Base-by-base conservation (phyloP, 2,329 filamentous ascomycete species). In the Trichoderma simmonsii region DNA sequence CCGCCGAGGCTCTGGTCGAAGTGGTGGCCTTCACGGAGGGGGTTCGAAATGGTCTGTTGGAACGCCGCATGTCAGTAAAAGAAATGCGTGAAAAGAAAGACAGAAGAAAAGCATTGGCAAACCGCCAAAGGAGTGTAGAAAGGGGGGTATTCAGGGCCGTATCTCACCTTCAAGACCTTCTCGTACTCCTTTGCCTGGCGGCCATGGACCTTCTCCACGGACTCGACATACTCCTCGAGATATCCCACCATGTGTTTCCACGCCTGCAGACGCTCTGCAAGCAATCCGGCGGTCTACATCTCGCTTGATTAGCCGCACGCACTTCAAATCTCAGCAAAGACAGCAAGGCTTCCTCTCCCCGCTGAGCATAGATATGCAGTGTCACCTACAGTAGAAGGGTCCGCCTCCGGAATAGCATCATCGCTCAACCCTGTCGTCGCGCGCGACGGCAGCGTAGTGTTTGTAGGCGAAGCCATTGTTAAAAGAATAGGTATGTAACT, bases 201-300 rank as follows among this genome's bases (percentile, higher is more conserved):
- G 79, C 91, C 92, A 79, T 98, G 92, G 72, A 93, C 86, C 86
- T 95, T 98, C 82, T 97, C 94, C 4, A 94, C 93, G 7, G 92
- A 91, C 34, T 85, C 85, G 78, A 98, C 87, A 81, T 98, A 99
- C 66, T 97, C 94, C 82, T 98, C 94, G 62, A 99, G 87, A 79
- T 97, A 95, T 71, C 87, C 93, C 74, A 94, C 93, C 73, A 95
- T 93, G 81, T 98, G 95, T 82, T 98, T 98, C 94, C 94, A 99
- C 61, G 96, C 96, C 78, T 93, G 92, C 73, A 99, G 87, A 75
- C 96, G 90, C 85, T 98, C 94, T 70, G 91, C 87, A 75, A 99
- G 91, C 64, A 98, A 87, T 54, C 88, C 91, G n/a, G 91, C 90
- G 26, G 92, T 93, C 91, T 93, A 75, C 24, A 56, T 51, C 6